Conservation (phyloP, 2,329 filamentous ascomycete species). For the Fonsecaea monophora region DNA sequence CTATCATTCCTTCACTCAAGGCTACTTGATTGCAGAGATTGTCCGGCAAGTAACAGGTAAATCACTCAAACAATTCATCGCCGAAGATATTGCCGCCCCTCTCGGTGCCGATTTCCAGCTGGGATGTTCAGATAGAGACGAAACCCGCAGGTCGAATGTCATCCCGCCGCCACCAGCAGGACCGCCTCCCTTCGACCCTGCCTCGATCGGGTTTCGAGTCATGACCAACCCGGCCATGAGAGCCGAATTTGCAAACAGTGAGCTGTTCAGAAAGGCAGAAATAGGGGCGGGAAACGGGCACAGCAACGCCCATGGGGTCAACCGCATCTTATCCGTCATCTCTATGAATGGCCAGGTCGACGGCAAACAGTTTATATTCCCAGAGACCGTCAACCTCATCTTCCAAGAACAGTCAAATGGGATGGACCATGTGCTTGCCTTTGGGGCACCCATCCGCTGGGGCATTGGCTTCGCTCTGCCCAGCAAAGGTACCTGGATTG, state of each 20-base stretch:
- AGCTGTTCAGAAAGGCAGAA: conserved; percentile 40
- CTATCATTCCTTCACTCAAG: conserved; percentile 50
- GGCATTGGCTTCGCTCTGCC: conserved; percentile 28
- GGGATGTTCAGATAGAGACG: conserved; percentile 31
- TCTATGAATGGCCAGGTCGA: conserved; percentile 29
- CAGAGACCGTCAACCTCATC: conserved; percentile 48
- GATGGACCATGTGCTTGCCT: conserved; percentile 48
- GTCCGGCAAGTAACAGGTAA: conserved; percentile 35
- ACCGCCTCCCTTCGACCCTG: conserved; percentile 12
- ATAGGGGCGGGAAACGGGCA: conserved; percentile 55
- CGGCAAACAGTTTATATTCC: conserved; percentile 23
- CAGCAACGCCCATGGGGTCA: conserved; percentile 53
- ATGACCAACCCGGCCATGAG: conserved; percentile 24
- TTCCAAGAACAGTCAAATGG: conserved; percentile 54
- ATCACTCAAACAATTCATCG: conserved; percentile 32
- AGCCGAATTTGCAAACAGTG: conserved; percentile 21
- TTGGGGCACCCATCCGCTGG: conserved; percentile 35
- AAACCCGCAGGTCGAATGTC: conserved; percentile 39
- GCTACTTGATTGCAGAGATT: conserved; percentile 34
- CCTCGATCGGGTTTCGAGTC: conserved; percentile 19
- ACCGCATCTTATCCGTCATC: conserved; percentile 34
- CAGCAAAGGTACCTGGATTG: conserved; percentile 31
- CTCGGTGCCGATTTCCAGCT: conserved; percentile 37
- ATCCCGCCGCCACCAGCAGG: conserved; percentile 35
- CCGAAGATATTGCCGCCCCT: conserved; percentile 34